Evolutionary conservation across 1,284 basidiomycete genomes (phyloP).

Genomic region (Cryptococcus sp.): DNA sequence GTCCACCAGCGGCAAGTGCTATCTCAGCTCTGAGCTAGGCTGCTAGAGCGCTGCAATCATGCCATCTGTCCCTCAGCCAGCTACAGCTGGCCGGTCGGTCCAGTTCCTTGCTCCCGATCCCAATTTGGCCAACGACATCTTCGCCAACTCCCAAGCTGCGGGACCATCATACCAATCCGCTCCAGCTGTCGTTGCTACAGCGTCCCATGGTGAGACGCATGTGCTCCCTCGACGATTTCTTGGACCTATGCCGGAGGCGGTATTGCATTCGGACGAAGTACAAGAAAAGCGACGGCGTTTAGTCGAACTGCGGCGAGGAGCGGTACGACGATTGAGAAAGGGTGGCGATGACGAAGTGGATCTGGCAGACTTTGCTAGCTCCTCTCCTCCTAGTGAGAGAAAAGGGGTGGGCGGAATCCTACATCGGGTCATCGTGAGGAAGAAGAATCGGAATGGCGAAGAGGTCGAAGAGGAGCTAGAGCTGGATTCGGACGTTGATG

Average conservation of each 20-base stretch:
- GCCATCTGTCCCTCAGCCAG: conserved; percentile 11
- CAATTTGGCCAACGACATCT: not conserved
- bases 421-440: conserved; percentile 21
- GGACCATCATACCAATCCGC: not conserved
- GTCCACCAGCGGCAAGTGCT: not conserved
- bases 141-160: not conserved
- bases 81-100: conserved; percentile 4
- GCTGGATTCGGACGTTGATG: not conserved
- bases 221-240: conserved; percentile 43
- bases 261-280: conserved; percentile 25
- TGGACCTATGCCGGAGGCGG: conserved; percentile 41
- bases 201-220: conserved; percentile 29
- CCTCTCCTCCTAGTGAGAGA: not conserved
- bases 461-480: conserved; percentile 19
- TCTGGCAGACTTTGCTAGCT: not conserved
- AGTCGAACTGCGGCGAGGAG: conserved; percentile 19
- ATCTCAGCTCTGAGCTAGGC: not conserved
- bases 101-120: conserved; percentile 6
- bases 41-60: conserved; percentile 2
- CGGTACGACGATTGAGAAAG: conserved; percentile 12
- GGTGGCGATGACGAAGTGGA: conserved; percentile 4
- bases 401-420: conserved; percentile 11
- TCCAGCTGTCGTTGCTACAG: conserved; percentile 17
- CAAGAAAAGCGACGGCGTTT: conserved; percentile 26
- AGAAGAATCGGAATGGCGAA: conserved; percentile 13